These are phyloP conservation scores for Backusella tuberculispora DNA, from an alignment of 192 early-diverging fungal species.

Conservation along the genomic window DNA sequence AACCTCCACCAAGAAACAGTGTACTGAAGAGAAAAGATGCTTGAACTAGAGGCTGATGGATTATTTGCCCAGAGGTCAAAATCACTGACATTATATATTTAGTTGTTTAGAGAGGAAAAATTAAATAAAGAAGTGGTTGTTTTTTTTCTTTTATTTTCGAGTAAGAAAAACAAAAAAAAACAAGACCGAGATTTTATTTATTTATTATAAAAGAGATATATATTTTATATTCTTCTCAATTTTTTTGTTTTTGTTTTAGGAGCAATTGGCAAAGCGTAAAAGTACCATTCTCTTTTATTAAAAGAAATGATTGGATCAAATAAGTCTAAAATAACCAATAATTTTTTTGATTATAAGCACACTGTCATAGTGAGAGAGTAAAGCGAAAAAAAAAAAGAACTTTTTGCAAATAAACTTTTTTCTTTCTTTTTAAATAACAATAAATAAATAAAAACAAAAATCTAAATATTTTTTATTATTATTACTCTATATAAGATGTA, in stretches of 20 bases:
- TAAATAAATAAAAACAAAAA: not conserved
- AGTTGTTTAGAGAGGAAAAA: not conserved
- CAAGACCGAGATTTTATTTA: not conserved
- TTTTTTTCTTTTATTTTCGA: not conserved
- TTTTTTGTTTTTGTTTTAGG: not conserved
- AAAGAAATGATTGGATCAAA: constrained; percentile 1
- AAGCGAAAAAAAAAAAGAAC: too few relatives aligned
- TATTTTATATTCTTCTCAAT: too few relatives aligned
- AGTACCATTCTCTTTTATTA: constrained; percentile 10
- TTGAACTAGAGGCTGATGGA: not conserved
- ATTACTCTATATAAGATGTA: not conserved
- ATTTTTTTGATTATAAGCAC: constrained; percentile 3
- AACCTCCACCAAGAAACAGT: not conserved
- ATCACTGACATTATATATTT: not conserved
- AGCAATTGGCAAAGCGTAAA: not conserved
- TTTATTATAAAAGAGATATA: not conserved
- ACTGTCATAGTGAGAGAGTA: not conserved
- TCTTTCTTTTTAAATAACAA: not conserved
- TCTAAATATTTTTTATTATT: not conserved
- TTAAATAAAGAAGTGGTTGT: not conserved
- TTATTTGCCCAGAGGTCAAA: not conserved
- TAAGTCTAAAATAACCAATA: not conserved
- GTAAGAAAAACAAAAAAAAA: not conserved
- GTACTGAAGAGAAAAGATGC: not conserved
- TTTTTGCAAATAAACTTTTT: not conserved